Evolutionary conservation across 208 protist genomes (phyloP), one percentile per base, ranked within the genome.

Genomic region (Sergeia podlipaevii): DNA sequence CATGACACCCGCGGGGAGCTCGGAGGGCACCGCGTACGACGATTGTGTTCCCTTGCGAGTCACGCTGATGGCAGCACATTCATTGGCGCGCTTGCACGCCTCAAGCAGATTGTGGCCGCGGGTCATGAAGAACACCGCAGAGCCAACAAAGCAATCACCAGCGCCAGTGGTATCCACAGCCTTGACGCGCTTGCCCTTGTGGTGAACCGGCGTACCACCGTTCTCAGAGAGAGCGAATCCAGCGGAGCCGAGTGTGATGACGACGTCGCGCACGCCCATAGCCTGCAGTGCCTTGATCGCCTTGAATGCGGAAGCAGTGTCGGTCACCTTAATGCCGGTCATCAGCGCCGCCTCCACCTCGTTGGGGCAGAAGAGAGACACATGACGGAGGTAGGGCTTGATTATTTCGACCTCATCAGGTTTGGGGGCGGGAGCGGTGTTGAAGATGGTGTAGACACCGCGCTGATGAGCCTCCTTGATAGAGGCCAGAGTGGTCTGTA

Each of bases 161-260:
- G 95, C 91, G 29, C 95, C 92, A 3, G 95, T 96, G 10, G 95
- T 95, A 76, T 98, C 95, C 7, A 97, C 80, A 3, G 92, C 86
- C 66, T 93, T 85, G 24, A 96, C 81, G n/a, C 55, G 63, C 42
- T 80, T 77, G 6, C 67, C 77, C 26, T 62, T 38, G 34, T 70
- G 60, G 59, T 88, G 67, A 30, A 76, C 43, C 8, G 78, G 70
- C 20, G 64, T 34, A 3, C 51, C 47, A 17, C 72, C 74, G 46
- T 60, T 62, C 43, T 91, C 85, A 20, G 74, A 81, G 23, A 96
- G 67, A 10, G 71, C 76, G 46, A 81, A 89, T 13, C 92, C 92
- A 13, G 77, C 64, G 3, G 52, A 44, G 21, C 95, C 91, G 38
- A 97, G 86, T 0, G 92, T 97, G 65, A 96, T 85, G 44, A 97